phyloP scores from a whole-genome alignment of 2,329 filamentous ascomycete species.

The Simplicillium sp. region DNA sequence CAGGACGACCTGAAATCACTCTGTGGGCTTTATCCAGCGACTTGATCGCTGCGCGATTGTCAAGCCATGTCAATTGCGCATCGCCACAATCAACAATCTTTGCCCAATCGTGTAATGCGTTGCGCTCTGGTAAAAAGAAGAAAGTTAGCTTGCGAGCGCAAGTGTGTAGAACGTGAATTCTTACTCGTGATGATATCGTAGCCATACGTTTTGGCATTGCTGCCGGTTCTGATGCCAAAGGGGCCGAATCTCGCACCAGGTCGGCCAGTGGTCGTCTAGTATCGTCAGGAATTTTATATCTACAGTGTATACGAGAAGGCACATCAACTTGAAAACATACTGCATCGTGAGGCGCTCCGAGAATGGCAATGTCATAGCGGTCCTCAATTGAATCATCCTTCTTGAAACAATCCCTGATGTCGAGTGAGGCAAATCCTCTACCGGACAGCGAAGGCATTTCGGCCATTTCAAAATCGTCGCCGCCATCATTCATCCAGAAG shows the following conservation, averaged over 20 bases:
- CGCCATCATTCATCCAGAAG: slow-evolving; percentile 7
- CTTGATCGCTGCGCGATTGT: slow-evolving; percentile 12
- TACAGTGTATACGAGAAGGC: not conserved
- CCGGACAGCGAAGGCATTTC: slow-evolving; percentile 8
- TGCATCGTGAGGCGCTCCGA: slow-evolving; percentile 19
- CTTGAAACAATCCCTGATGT: slow-evolving; percentile 15
- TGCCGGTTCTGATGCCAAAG: slow-evolving; percentile 70
- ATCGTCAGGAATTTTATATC: not conserved
- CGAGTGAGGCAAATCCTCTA: slow-evolving; percentile 14
- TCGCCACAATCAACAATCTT: slow-evolving; percentile 76
- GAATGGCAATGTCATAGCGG: slow-evolving; percentile 17
- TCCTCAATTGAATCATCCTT: slow-evolving; percentile 5
- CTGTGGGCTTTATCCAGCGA: slow-evolving; percentile 12
- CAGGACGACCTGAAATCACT: slow-evolving; percentile 7
- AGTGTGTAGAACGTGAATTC: not conserved
- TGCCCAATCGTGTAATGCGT: slow-evolving; percentile 44
- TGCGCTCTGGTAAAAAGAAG: slow-evolving; percentile 6
- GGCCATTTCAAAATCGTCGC: slow-evolving; percentile 8
- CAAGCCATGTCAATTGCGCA: slow-evolving; percentile 13
- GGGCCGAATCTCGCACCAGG: slow-evolving; percentile 61
- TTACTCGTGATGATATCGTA: slow-evolving; percentile 12
- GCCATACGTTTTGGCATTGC: slow-evolving; percentile 42
- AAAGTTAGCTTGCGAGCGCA: not conserved
- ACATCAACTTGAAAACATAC: slow-evolving; percentile 8
- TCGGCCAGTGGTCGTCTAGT: slow-evolving; percentile 12